Conservation (phyloP, 1,284 basidiomycete species). For the Takashimella tepidaria region DNA sequence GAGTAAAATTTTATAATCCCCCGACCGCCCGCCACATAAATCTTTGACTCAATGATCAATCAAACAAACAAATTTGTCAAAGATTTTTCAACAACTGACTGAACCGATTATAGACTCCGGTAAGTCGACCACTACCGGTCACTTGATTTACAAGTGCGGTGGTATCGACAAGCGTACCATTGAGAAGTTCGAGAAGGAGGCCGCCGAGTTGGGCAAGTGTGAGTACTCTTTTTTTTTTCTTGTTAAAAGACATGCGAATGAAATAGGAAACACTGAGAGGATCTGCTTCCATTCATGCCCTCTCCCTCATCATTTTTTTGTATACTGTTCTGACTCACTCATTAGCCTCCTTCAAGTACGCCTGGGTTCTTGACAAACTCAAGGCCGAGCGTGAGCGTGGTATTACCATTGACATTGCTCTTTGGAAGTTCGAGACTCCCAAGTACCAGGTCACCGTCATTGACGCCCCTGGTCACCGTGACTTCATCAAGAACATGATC, state of each 20-base stretch:
- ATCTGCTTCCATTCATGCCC: too few relatives aligned
- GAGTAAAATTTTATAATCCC: constrained; percentile 53
- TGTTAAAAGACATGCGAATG: too few relatives aligned
- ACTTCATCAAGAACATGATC: constrained; percentile 99
- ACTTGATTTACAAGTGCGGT: constrained; percentile 99
- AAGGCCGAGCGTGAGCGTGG: constrained; percentile 98
- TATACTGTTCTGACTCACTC: constrained; percentile 4
- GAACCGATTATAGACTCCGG: constrained; percentile 52
- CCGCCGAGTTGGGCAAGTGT: constrained; percentile 94
- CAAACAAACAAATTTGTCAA: background rate
- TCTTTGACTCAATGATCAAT: background rate
- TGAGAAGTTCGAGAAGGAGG: constrained; percentile 99
- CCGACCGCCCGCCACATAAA: constrained; percentile 59
- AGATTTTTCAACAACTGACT: background rate
- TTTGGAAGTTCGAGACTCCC: constrained; percentile 98
- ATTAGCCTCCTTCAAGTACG: constrained; percentile 97
- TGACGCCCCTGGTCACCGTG: constrained; percentile 99
- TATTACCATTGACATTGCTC: constrained; percentile 99
- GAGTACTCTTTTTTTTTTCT: constrained; percentile 11
- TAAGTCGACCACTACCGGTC: constrained; percentile 99
- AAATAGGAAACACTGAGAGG: too few relatives aligned
- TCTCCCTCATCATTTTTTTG: too few relatives aligned
- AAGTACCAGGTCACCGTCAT: constrained; percentile 77
- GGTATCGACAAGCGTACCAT: constrained; percentile 99
- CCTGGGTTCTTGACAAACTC: constrained; percentile 99